These are phyloP conservation scores for Falciphora oryzae DNA, from an alignment of 2,329 filamentous ascomycete genomes.

Conservation along the genomic window DNA sequence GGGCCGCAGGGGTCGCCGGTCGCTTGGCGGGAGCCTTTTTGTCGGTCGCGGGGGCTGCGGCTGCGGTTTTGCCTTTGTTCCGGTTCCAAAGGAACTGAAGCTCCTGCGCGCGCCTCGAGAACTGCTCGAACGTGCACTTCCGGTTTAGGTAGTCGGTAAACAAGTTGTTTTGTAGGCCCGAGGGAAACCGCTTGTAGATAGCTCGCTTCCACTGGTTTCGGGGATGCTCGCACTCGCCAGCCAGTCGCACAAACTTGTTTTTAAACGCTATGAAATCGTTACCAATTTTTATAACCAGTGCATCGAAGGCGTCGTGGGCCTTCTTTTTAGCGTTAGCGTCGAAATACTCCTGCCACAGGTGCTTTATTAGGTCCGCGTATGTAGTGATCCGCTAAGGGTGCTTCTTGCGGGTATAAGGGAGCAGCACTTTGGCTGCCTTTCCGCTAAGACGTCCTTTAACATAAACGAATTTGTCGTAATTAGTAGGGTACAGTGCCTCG, in stretches of 20 bases:
- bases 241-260: background rate
- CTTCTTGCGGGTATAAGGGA: background rate
- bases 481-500: background rate
- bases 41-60: too few relatives aligned
- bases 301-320: background rate
- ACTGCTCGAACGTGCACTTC: background rate
- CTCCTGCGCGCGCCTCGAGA: background rate
- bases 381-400: background rate
- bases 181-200: background rate
- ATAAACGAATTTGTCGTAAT: background rate
- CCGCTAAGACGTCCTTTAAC: background rate
- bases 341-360: background rate
- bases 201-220: background rate
- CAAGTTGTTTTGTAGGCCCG: background rate
- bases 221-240: background rate
- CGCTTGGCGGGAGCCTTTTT: too few relatives aligned
- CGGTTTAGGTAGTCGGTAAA: background rate
- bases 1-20: too few relatives aligned
- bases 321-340: background rate
- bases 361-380: background rate
- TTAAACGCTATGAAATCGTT: background rate
- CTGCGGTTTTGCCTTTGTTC: too few relatives aligned
- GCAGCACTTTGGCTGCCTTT: background rate
- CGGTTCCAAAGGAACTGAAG: too few relatives aligned
- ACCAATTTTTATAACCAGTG: background rate